phyloP scores from a whole-genome alignment of 345 rosid species.

The Gossypium anomalum region DNA sequence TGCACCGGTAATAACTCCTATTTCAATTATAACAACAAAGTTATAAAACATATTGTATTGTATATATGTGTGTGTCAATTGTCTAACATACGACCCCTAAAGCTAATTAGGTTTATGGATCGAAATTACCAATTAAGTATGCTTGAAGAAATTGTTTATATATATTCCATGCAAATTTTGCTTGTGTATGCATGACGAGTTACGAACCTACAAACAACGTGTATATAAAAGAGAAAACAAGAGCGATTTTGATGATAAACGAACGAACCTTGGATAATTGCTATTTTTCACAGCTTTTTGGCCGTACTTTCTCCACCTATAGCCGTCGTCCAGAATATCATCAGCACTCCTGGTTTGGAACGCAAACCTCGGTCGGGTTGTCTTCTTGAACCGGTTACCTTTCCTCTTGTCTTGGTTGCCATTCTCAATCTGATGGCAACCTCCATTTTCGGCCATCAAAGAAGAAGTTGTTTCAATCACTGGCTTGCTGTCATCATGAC shows the following conservation, averaged over 20 bases:
- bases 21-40: not conserved
- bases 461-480: conserved; percentile 9
- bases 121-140: no score
- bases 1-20: conserved; percentile 91
- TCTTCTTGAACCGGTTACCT: conserved; percentile 32
- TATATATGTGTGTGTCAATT: no score
- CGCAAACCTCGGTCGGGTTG: conserved; percentile 44
- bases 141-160: no score
- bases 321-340: conserved; percentile 77
- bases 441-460: conserved; percentile 20
- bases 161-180: not conserved
- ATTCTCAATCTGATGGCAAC: conserved; percentile 16
- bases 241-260: not conserved
- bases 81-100: no score
- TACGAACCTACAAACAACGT: not conserved
- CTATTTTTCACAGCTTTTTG: conserved; percentile 66
- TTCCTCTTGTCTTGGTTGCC: conserved; percentile 28
- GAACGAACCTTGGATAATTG: conserved; percentile 50
- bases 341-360: conserved; percentile 63
- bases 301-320: conserved; percentile 70
- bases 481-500: conserved; percentile 15
- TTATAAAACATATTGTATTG: no score
- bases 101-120: no score
- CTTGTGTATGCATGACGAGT: not conserved
- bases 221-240: not conserved